phyloP scores from a whole-genome alignment of 352 stramenopile species.

The Aphanomyces invadans region DNA sequence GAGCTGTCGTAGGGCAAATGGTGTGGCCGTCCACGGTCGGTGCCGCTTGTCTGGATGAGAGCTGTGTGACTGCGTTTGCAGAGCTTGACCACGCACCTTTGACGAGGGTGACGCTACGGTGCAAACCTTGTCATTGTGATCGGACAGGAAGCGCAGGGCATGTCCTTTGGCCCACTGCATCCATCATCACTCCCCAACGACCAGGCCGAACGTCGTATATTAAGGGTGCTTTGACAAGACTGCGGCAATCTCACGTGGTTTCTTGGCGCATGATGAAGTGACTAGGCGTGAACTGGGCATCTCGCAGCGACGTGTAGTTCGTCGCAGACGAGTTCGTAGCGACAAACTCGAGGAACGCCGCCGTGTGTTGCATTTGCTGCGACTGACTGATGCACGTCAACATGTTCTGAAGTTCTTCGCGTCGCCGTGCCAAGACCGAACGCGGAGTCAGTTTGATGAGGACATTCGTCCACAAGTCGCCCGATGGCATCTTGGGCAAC shows the following conservation, averaged over 20 bases:
- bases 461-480: constrained; percentile 11
- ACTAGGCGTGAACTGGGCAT: not conserved
- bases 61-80: too few species aligned
- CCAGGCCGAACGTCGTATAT: not conserved
- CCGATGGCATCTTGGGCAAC: not conserved
- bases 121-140: too few species aligned
- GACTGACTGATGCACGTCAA: not conserved
- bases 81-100: too few species aligned
- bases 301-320: not conserved
- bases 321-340: not conserved
- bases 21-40: too few species aligned
- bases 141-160: too few species aligned
- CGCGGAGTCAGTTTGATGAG: not conserved
- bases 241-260: not conserved
- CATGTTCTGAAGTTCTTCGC: not conserved
- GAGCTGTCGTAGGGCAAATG: too few species aligned
- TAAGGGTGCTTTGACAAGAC: not conserved
- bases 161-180: too few species aligned
- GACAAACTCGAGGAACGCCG: not conserved
- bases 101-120: too few species aligned
- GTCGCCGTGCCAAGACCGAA: not conserved
- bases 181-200: too few species aligned
- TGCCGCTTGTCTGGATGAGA: too few species aligned
- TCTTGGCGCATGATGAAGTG: not conserved
- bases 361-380: not conserved